Evolutionary conservation across 768 basidiomycete species (phyloP).

Genomic region (Cyclocybe aegerita): DNA sequence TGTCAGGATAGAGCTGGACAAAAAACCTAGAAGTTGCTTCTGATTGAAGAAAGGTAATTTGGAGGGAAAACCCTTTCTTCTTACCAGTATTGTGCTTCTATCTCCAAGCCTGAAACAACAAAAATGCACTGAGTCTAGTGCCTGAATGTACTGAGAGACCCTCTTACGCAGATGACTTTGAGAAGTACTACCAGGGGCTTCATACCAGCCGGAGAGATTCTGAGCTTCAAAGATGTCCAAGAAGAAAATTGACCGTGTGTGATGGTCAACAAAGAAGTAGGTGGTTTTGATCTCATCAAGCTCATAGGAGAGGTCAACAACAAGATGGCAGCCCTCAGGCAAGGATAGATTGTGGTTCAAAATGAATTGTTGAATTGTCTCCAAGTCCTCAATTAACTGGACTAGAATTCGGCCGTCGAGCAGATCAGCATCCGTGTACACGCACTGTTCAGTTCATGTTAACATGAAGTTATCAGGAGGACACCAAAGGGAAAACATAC

Average conservation of each 20-base stretch:
- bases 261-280: slow-evolving; percentile 36
- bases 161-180: slow-evolving; percentile 40
- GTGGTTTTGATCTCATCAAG: slow-evolving; percentile 9
- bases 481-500: neutral
- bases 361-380: slow-evolving; percentile 26
- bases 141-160: neutral
- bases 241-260: slow-evolving; percentile 51
- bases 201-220: slow-evolving; percentile 25
- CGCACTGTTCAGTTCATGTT: slow-evolving; percentile 28
- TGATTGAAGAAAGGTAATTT: no score
- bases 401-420: slow-evolving; percentile 31
- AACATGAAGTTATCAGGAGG: neutral
- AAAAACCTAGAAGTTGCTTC: slow-evolving; percentile 28
- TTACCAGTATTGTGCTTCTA: slow-evolving; percentile 44
- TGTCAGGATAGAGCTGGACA: slow-evolving; percentile 32
- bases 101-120: slow-evolving; percentile 29
- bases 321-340: slow-evolving; percentile 35
- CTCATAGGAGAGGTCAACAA: slow-evolving; percentile 40
- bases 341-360: slow-evolving; percentile 24
- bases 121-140: neutral
- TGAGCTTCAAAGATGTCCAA: slow-evolving; percentile 36
- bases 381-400: slow-evolving; percentile 36
- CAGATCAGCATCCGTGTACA: slow-evolving; percentile 57
- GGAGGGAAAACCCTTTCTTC: neutral
- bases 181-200: slow-evolving; percentile 36